Evolutionary conservation across 352 stramenopile species (phyloP).

Genomic region (Phytophthora sansomeana): DNA sequence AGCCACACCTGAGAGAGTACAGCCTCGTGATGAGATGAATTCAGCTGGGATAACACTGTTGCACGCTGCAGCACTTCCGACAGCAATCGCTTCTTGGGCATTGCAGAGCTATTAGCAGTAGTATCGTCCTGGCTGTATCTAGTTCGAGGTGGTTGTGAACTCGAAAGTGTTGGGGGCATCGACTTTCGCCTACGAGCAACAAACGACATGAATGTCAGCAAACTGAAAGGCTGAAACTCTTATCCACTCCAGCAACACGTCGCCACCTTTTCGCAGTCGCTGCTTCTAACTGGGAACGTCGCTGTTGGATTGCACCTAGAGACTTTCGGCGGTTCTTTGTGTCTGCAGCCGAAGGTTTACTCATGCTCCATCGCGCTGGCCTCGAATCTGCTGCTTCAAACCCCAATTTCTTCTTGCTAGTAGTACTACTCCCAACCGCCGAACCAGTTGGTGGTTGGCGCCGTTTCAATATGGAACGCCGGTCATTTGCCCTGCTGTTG

Average conservation of each 20-base stretch:
- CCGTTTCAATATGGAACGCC: slow-evolving; percentile 26
- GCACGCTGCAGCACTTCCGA: slow-evolving; percentile 68
- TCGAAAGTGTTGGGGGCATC: slow-evolving; percentile 19
- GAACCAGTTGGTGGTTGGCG: slow-evolving; percentile 14
- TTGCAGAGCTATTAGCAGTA: background rate
- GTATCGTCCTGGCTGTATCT: slow-evolving; percentile 20
- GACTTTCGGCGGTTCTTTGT: slow-evolving; percentile 49
- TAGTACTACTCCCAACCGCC: background rate
- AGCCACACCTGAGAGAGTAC: slow-evolving; percentile 26
- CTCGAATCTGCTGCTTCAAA: slow-evolving; percentile 62
- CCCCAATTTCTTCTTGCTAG: slow-evolving; percentile 33
- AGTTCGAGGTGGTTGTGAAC: slow-evolving; percentile 7
- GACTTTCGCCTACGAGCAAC: slow-evolving; percentile 34
- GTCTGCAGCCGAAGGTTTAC: slow-evolving; percentile 36
- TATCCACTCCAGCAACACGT: too few relatives aligned
- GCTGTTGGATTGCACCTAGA: slow-evolving; percentile 40
- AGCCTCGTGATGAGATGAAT: slow-evolving; percentile 5
- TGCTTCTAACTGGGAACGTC: slow-evolving; percentile 34
- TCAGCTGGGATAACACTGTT: slow-evolving; percentile 63
- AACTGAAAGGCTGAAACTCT: too few relatives aligned
- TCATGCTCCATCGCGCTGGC: slow-evolving; percentile 52
- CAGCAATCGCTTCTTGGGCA: slow-evolving; percentile 42
- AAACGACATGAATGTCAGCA: slow-evolving; percentile 5
- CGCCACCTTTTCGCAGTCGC: slow-evolving; percentile 36
- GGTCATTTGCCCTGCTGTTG: slow-evolving; percentile 7